Evolutionary conservation across 106 monocot genomes (phyloP).

Genomic region (Iris macrosiphon): DNA sequence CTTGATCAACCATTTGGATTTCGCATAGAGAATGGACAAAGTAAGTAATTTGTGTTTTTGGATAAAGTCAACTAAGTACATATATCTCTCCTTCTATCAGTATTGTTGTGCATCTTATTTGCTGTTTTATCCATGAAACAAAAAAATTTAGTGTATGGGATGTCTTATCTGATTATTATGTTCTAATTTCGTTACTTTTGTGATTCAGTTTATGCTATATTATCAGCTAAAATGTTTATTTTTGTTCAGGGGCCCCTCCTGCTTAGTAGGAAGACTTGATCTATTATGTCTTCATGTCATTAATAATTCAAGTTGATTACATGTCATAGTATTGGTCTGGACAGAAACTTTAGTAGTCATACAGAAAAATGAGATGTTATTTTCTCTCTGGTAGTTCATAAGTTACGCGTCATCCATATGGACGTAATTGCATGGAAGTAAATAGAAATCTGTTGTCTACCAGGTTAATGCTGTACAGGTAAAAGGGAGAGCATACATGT

Average conservation of each 20-base stretch:
- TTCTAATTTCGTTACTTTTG: neutral
- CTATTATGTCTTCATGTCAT: neutral
- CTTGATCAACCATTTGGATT: slow-evolving; percentile 33
- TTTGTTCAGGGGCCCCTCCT: too few relatives aligned
- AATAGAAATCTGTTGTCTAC: neutral
- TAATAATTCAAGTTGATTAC: neutral
- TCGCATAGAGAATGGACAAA: slow-evolving; percentile 17
- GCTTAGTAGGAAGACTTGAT: too few relatives aligned
- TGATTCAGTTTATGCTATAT: neutral
- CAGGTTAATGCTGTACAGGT: too few relatives aligned
- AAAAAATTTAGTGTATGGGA: neutral
- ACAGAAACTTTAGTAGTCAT: neutral
- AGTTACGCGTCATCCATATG: neutral
- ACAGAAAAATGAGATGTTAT: neutral
- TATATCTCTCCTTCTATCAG: neutral
- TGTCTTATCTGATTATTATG: neutral
- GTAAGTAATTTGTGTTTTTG: slow-evolving; percentile 14
- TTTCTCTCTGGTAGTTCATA: neutral
- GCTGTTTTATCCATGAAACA: neutral
- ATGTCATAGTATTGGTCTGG: neutral
- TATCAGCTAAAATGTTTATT: neutral
- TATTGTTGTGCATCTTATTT: neutral
- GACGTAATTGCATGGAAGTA: neutral
- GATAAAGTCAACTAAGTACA: too few relatives aligned
- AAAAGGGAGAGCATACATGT: neutral